These are phyloP conservation scores for Neocatenulostroma microsporum DNA, from an alignment of 2,329 filamentous ascomycete genomes.

Conservation along the genomic window DNA sequence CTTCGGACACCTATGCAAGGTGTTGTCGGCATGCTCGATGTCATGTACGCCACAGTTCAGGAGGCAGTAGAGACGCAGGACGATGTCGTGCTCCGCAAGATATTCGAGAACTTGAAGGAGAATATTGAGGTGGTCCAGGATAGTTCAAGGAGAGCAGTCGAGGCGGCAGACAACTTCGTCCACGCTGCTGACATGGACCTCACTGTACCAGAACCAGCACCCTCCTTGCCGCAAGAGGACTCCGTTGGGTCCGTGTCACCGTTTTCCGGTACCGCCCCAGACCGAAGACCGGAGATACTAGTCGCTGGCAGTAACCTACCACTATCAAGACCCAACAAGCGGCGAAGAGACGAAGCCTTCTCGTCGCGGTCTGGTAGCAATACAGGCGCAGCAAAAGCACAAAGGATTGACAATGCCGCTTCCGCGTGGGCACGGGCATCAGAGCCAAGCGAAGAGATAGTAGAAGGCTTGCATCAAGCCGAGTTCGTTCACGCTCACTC, in stretches of 20 bases:
- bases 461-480: conserved; percentile 23
- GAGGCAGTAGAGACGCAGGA: conserved; percentile 53
- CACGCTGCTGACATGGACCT: conserved; percentile 69
- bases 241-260: conserved; percentile 20
- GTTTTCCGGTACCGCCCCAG: conserved; percentile 12
- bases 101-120: conserved; percentile 57
- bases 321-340: conserved; percentile 36
- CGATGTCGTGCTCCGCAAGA: conserved; percentile 43
- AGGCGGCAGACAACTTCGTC: conserved; percentile 67
- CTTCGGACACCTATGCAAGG: conserved; percentile 68
- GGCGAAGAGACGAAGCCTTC: conserved; percentile 33
- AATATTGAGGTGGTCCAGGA: conserved; percentile 68
- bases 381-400: conserved; percentile 20
- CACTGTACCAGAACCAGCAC: conserved; percentile 59
- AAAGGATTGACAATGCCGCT: conserved; percentile 13
- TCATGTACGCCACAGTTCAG: conserved; percentile 65
- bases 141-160: conserved; percentile 62
- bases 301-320: conserved; percentile 37
- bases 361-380: conserved; percentile 19
- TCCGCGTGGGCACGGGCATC: conserved; percentile 13
- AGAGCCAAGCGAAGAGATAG: conserved; percentile 20
- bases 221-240: conserved; percentile 24
- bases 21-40: conserved; percentile 67
- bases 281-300: conserved; percentile 38
- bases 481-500: conserved; percentile 17